Evolutionary conservation across 2,329 filamentous ascomycete species (phyloP), one percentile per base, ranked within the genome.

Genomic region (Colletotrichum lentis): DNA sequence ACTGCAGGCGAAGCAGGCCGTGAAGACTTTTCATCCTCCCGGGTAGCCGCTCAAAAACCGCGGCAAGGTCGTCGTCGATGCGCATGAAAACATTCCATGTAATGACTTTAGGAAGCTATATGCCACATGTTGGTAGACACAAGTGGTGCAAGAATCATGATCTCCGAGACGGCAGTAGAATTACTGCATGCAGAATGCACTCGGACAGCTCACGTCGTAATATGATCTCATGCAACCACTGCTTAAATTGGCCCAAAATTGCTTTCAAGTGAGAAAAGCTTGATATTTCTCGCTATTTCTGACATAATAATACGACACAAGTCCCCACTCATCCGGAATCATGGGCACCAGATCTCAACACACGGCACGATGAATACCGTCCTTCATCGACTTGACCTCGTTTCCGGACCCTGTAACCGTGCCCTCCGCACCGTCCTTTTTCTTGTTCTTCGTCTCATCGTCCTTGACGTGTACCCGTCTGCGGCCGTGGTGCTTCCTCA

Each of bases 331-430:
- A 24, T 12, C 27, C 16, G 14, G 3, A 12, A 20, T 5, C 5
- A 3, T 16, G 5, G 3, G 10, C 8, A 7, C 31, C 35, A 11
- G 7, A 14, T n/a, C 18, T 72, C 65, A 77, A 47, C 76, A 77
- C 4, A 77, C 76, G n/a, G 69, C 70, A 41, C 75, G 71, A 57
- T 77, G 75, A 61, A 77, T 76, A 1, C 75, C 76, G 16, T 74
- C 74, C 31, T 65, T 43, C 68, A 70, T 70, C 6, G 12, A 44
- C 57, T 59, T 70, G 8, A 46, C 59, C 27, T 56, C 59, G 20
- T 56, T 47, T 24, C 43, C 54, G 4, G 56, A 20, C 5, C 27
- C 55, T 44, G 57, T 69, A 5, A 46, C 22, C 27, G 54, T 55
- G 31, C 50, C 56, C 18, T 47, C 56, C 50, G 47, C 59, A 6